These are phyloP conservation scores for Psilocybe sp. DNA, from an alignment of 768 basidiomycete genomes.

Conservation along the genomic window DNA sequence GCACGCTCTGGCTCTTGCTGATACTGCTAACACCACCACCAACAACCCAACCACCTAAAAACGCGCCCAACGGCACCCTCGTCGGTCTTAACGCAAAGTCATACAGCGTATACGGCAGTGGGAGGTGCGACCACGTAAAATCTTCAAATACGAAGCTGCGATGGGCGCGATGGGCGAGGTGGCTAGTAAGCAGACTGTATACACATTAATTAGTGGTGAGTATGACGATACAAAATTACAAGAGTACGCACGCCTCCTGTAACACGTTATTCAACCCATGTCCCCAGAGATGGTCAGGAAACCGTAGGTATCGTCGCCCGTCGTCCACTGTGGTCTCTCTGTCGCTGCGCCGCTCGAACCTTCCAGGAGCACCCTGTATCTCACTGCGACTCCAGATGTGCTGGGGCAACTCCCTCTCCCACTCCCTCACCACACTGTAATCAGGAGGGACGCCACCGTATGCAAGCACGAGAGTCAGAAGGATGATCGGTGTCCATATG, in stretches of 20 bases:
- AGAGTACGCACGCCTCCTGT: constrained; percentile 52
- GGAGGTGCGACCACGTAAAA: constrained; percentile 55
- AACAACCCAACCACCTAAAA: constrained; percentile 54
- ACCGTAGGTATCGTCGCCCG: constrained; percentile 36
- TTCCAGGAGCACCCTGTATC: not conserved
- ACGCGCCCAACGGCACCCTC: constrained; percentile 55
- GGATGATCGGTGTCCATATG: not conserved
- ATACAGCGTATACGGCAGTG: constrained; percentile 53
- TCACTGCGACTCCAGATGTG: constrained; percentile 15
- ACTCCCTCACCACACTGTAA: constrained; percentile 12
- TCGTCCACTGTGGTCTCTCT: not conserved
- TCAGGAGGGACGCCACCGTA: constrained; percentile 22
- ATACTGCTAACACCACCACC: constrained; percentile 32
- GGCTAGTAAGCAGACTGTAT: constrained; percentile 44
- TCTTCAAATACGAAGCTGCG: constrained; percentile 63
- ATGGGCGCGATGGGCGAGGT: constrained; percentile 47
- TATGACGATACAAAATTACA: not conserved
- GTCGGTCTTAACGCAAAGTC: constrained; percentile 50
- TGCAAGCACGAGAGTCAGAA: constrained; percentile 10
- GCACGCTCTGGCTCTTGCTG: not conserved
- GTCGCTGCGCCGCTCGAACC: not conserved
- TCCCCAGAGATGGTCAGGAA: constrained; percentile 57
- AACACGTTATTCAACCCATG: constrained; percentile 62
- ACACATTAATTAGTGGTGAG: not conserved
- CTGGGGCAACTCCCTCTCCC: constrained; percentile 17